These are phyloP conservation scores for Rhizopogon roseolus DNA, from an alignment of 768 basidiomycete species.

Conservation along the genomic window DNA sequence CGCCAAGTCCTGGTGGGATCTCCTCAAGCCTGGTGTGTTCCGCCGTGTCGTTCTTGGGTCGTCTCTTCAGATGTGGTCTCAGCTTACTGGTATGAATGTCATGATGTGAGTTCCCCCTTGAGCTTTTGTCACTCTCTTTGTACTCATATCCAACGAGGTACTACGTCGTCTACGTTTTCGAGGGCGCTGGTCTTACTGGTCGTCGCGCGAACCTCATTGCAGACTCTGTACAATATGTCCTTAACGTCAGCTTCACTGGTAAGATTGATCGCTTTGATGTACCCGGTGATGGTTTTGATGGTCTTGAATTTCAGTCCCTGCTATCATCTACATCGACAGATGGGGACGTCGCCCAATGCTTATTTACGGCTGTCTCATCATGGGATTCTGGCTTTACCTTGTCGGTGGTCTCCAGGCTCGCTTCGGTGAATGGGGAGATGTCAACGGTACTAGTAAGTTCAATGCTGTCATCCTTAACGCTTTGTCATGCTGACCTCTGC, in stretches of 20 bases:
- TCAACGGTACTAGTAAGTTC: slow-evolving; percentile 31
- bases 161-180: slow-evolving; percentile 61
- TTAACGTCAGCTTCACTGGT: slow-evolving; percentile 34
- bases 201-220: slow-evolving; percentile 73
- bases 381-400: slow-evolving; percentile 76
- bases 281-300: not conserved
- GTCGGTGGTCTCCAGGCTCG: slow-evolving; percentile 71
- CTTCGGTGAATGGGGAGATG: slow-evolving; percentile 57
- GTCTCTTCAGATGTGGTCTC: slow-evolving; percentile 78
- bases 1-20: slow-evolving; percentile 64
- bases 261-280: slow-evolving; percentile 9
- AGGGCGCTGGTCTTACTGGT: slow-evolving; percentile 73
- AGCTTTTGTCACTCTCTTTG: not conserved
- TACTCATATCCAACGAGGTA: slow-evolving; percentile 9
- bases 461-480: not conserved
- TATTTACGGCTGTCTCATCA: slow-evolving; percentile 54
- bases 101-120: slow-evolving; percentile 53
- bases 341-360: slow-evolving; percentile 81
- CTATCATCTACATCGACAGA: slow-evolving; percentile 63
- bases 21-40: slow-evolving; percentile 60
- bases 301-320: slow-evolving; percentile 25
- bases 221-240: slow-evolving; percentile 55
- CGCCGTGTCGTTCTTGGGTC: slow-evolving; percentile 69
- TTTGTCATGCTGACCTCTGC: not conserved
- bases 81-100: slow-evolving; percentile 73